Base-by-base conservation (phyloP, 1,284 basidiomycete genomes). In the Naganishia albida region DNA sequence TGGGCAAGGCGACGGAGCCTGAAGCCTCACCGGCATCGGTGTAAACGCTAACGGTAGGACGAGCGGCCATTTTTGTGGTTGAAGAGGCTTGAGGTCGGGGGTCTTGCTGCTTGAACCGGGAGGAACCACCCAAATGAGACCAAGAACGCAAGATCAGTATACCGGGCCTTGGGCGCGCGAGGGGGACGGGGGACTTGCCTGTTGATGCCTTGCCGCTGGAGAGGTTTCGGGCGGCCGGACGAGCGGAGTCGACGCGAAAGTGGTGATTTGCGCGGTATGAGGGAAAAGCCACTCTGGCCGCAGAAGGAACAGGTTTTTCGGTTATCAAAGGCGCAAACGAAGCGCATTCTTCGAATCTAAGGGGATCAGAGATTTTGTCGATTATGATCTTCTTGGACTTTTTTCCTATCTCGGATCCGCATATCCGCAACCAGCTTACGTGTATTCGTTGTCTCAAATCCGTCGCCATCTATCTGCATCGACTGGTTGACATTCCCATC, bases 1-100 rank as follows among this genome's bases (percentile, higher is more conserved):
- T 92, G 69, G 95, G 95, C 76, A 97, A 88, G 68, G 93, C 89
- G 69, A 96, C 87, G 66, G 93, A 95, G 81, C 86, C 85, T 62
- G 91, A 90, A 68, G 90, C 85, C 87, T 91, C 91, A 82, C 90
- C 90, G 68, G 87, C 81, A 75, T 84, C 81, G 76, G 87, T 85
- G 79, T 85, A 88, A 68, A 93, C 86, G 82, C 85, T 86, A 75
- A 94, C 89, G 78, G 89, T 93, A 71, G 91, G 91, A 82, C 91
- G 86, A 76, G 90, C 88, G 81, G 91, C 89, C 91, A 93, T 93
- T 81, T 72, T 80, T 64, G 55, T n/a, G 43, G 46, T 26, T 51
- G 20, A 40, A 10, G 23, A 25, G 26, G 20, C 15, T 56, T 56
- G 54, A n/a, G n/a, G 51, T 46, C 30, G 57, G 43, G 34, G 57